Evolutionary conservation across 2,329 filamentous ascomycete genomes (phyloP), one percentile per base, ranked within the genome.

Genomic region (Knufia petricola): DNA sequence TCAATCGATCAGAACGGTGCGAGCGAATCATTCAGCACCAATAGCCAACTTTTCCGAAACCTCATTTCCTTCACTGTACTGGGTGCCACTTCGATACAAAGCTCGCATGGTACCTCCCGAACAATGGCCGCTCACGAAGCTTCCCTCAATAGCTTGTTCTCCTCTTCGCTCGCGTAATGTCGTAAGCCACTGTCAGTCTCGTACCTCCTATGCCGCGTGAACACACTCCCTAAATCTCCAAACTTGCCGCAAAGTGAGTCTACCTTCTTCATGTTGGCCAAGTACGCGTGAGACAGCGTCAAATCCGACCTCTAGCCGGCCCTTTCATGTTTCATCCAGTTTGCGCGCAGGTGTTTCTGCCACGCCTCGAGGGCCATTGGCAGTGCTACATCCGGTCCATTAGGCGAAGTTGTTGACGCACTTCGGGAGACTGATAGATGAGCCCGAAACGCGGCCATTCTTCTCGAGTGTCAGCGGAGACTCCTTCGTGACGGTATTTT

Each of bases 341-440:
- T 92, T 87, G 41, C 73, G 75, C 1, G 87, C 85, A 1, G 87
- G 87, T 1, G 85, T 88, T 28, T 76, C 71, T 0, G 87, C 92
- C 24, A 89, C 86, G 7, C 84, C 77, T 54, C 76, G 77, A 39
- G 92, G 66, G 1, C 82, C 85, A 60, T 82, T 75, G 0, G 84
- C 78, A 30, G 89, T 74, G 30, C 73, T 74, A 3, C 78, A 76
- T 12, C 82, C 83, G 1, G 82, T 82, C 82, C 83, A 90, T 50
- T 75, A 76, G 57, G 87, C 71, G 63, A 92, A 89, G 65, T 92
- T 92, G 61, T 81, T 84, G 48, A 89, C 79, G 59, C 87, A 92
- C 58, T 90, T 84, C 34, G 89, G 75, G n/a, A 94, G 72, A 4
- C 82, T 82, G 46, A 46, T 66, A 17, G 55, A 66, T 42, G 80